These are phyloP conservation scores for Lineolata rhizophorae DNA, from an alignment of 495 filamentous ascomycete species.

Conservation along the genomic window DNA sequence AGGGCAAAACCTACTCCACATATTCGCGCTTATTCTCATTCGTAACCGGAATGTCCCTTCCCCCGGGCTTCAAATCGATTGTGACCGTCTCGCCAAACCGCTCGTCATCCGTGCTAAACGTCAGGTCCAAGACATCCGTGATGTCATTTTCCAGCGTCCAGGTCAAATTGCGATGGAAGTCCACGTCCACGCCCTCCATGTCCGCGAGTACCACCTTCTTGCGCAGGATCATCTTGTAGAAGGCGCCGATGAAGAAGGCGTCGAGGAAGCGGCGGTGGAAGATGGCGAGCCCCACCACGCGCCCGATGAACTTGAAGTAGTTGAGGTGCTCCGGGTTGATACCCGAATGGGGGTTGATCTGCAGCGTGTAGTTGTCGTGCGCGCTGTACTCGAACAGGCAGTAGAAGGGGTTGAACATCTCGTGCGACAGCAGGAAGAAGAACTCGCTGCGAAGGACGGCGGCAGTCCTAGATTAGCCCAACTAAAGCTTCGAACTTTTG, in stretches of 20 bases:
- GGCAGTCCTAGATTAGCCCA: background rate
- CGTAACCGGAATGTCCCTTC: conserved; percentile 81
- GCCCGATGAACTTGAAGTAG: conserved; percentile 99
- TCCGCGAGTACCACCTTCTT: conserved; percentile 82
- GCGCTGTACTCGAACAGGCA: conserved; percentile 99
- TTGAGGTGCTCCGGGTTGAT: conserved; percentile 99
- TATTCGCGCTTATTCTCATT: conserved; percentile 94
- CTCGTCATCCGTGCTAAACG: conserved; percentile 92
- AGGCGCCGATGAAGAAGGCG: conserved; percentile 97
- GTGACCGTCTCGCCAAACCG: conserved; percentile 84
- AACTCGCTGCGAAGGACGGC: conserved; percentile 47
- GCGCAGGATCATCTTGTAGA: conserved; percentile 98
- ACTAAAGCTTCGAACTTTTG: no score
- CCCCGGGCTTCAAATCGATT: conserved; percentile 79
- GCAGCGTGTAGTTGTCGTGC: conserved; percentile 98
- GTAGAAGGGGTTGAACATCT: conserved; percentile 99
- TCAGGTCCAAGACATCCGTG: conserved; percentile 72
- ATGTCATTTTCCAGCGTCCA: conserved; percentile 99
- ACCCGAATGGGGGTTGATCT: conserved; percentile 98
- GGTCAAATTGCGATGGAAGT: conserved; percentile 82
- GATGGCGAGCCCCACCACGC: conserved; percentile 91
- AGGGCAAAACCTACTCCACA: conserved; percentile 23
- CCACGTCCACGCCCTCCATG: conserved; percentile 98
- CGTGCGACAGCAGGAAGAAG: conserved; percentile 99
- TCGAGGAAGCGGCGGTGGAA: conserved; percentile 97